A percentile compares a stretch with the other conserved stretches of the same genome.
These are phyloP conservation scores for Prunus fruticosa DNA, from an alignment of 306 rosid species.

Conservation along the genomic window DNA sequence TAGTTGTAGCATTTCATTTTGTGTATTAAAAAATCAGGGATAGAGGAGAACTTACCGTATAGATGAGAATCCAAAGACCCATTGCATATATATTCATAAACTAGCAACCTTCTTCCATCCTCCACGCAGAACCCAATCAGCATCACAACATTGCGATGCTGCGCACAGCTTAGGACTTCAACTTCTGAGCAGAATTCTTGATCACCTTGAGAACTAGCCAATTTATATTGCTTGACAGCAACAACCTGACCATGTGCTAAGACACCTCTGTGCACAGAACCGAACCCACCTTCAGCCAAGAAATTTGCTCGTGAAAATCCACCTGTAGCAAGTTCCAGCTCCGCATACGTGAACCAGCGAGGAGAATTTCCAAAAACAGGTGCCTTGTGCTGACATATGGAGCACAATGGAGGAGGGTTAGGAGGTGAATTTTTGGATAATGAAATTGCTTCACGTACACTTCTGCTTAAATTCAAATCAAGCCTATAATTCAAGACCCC, in stretches of 20 bases:
- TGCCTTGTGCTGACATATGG: slow-evolving; percentile 93
- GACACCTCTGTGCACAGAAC: slow-evolving; percentile 85
- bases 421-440: slow-evolving; percentile 55
- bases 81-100: slow-evolving; percentile 89
- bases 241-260: slow-evolving; percentile 71
- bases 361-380: slow-evolving; percentile 96
- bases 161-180: slow-evolving; percentile 94
- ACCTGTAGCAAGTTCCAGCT: slow-evolving; percentile 79
- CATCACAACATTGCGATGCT: slow-evolving; percentile 96
- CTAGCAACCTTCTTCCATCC: slow-evolving; percentile 84
- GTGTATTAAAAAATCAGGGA: neutral
- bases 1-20: no score
- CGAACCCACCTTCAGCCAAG: slow-evolving; percentile 99
- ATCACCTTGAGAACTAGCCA: slow-evolving; percentile 93
- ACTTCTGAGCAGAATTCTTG: slow-evolving; percentile 96
- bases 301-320: slow-evolving; percentile 83
- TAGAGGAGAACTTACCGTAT: slow-evolving; percentile 48
- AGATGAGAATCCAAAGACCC: slow-evolving; percentile 91
- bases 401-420: slow-evolving; percentile 92
- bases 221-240: slow-evolving; percentile 90
- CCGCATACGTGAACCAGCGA: slow-evolving; percentile 79
- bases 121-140: slow-evolving; percentile 89
- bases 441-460: slow-evolving; percentile 72
- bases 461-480: slow-evolving; percentile 67
- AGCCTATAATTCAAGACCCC: slow-evolving; percentile 45